These are phyloP conservation scores for Closterium sp. DNA, from an alignment of 139 green algal species.

Conservation along the genomic window DNA sequence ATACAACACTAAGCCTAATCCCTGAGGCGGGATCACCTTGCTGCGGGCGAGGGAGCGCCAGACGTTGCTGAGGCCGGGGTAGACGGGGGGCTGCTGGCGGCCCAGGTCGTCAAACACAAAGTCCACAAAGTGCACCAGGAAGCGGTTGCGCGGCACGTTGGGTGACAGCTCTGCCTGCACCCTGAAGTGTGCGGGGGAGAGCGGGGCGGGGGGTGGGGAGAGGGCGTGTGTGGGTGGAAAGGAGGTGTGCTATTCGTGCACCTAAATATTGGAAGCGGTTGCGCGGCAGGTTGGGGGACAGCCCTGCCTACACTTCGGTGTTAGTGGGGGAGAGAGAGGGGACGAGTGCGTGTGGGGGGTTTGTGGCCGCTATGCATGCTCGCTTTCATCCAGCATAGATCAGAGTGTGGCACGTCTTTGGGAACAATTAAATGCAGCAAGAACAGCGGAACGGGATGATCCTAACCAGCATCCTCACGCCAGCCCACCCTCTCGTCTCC, in stretches of 20 bases:
- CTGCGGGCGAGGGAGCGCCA: conserved; percentile 42
- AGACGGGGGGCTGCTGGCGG: conserved; percentile 25
- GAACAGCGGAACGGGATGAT: too few species aligned
- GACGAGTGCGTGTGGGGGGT: too few species aligned
- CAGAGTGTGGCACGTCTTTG: too few species aligned
- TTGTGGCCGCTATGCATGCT: too few species aligned
- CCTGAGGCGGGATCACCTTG: conserved; percentile 27
- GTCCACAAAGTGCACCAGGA: conserved; percentile 52
- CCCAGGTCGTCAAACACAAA: conserved; percentile 45
- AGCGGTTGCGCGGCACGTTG: conserved; percentile 20
- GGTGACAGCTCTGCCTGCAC: conserved; percentile 37
- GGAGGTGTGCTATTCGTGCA: too few species aligned
- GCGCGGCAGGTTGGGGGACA: not conserved
- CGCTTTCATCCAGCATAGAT: too few species aligned
- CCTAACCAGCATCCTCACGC: too few species aligned
- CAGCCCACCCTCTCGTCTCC: too few species aligned
- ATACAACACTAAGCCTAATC: not conserved
- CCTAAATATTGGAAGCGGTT: not conserved
- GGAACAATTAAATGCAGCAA: too few species aligned
- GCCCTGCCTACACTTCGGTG: conserved; percentile 39
- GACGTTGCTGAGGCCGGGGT: conserved; percentile 46
- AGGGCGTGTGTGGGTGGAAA: too few species aligned
- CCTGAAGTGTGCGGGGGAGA: conserved; percentile 3
- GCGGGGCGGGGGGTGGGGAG: not conserved
- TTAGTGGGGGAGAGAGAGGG: not conserved